Conservation (phyloP, 225 moss, liverwort and hornwort genomes). For the Bryum argenteum region DNA sequence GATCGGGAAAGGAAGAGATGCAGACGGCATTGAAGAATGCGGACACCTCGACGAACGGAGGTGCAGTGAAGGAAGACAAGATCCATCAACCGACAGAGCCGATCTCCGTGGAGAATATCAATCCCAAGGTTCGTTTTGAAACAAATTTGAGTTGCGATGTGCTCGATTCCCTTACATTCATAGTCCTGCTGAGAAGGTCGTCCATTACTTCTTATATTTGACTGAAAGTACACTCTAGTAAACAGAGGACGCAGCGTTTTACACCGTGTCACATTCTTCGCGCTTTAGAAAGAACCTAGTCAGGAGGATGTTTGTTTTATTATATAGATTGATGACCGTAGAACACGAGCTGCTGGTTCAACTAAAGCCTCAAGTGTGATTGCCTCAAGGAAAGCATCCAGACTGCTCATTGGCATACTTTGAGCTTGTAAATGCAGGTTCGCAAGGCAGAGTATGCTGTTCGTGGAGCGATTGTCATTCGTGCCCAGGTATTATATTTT, state of each 20-base stretch:
- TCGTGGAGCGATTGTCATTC: conserved; percentile 82
- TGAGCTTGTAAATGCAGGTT: conserved; percentile 57
- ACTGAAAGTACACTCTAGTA: not conserved
- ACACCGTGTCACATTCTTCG: conserved; percentile 6
- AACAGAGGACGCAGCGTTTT: not conserved
- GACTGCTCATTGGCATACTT: conserved; percentile 22
- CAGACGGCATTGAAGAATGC: conserved; percentile 43
- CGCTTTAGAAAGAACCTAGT: not conserved
- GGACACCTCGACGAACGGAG: conserved; percentile 30
- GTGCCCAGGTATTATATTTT: conserved; percentile 68
- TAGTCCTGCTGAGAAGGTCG: conserved; percentile 2
- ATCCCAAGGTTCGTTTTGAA: conserved; percentile 61
- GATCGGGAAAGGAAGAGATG: conserved; percentile 47
- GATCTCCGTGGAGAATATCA: conserved; percentile 62
- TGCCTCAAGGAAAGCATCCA: not conserved
- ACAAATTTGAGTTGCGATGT: conserved; percentile 5
- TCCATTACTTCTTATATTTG: not conserved
- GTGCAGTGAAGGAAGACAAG: conserved; percentile 17
- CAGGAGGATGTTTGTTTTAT: not conserved
- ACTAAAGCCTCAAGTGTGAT: not conserved
- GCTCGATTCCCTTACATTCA: conserved; percentile 2
- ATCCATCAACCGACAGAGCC: conserved; percentile 33
- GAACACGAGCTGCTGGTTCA: not conserved
- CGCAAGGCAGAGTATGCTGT: conserved; percentile 84
- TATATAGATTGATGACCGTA: not conserved